Base-by-base conservation (phyloP, 805 yeast genomes). In the Starmera quercuum region DNA sequence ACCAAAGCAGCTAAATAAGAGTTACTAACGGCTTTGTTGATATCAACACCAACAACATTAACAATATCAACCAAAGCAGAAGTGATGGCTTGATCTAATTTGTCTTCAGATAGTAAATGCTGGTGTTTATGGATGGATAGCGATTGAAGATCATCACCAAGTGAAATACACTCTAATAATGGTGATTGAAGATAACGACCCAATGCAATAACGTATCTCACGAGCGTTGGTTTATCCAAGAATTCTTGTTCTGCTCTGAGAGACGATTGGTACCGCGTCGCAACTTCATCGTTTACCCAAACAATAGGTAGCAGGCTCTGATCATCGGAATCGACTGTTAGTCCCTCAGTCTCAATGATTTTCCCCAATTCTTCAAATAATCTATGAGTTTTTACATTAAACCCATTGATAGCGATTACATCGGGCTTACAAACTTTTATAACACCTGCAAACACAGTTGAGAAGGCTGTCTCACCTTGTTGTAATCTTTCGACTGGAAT, bases 111-210 rank as follows among this genome's bases (percentile, higher is more conserved):
- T 24, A 92, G 61, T 33, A 86, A 61, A 16, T 70, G 64, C 61
- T 92, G 99, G 47, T 81, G 71, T 33, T 78, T 78, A 53, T 76
- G 80, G 48, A 90, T 75, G 3, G 73, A 62, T 35, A 84, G 63
- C 2, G 90, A 73, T 6, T 73, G 59, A 25, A 90, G 68, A 41
- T 85, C 86, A n/a, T 75, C 78, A 18, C 79, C 81, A 33, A 92
- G 64, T 6, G 86, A 73, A 37, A 88, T 77, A 54, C 88, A 92
- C 58, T 92, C 99, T 47, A 84, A 59, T 38, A 92, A 55, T n/a
- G 99, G 98, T 35, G 84, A 82, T 59, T 92, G 98, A 36, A 83
- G 73, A 54, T 85, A 92, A 45, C 97, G 78, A 8, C 94, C 97
- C 42, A 90, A 66, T 8, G 86, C 95, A 41, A 88, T 77, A 58